These are phyloP conservation scores for Piromyces sp. DNA, from an alignment of 192 early-diverging fungal genomes.

Conservation along the genomic window DNA sequence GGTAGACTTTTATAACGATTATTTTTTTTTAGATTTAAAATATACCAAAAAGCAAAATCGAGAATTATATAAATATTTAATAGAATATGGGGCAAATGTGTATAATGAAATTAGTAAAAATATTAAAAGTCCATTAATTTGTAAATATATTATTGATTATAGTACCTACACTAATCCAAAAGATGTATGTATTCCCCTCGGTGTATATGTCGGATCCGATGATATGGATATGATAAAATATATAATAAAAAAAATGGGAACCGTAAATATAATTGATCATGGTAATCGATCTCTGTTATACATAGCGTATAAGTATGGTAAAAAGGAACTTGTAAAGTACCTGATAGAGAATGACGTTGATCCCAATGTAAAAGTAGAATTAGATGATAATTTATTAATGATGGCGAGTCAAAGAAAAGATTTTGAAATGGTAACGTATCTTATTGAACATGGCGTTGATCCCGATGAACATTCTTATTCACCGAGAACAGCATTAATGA, in stretches of 20 bases:
- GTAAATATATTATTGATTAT: neutral
- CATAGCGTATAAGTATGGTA: neutral
- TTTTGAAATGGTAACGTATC: neutral
- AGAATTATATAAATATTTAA: neutral
- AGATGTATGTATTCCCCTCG: neutral
- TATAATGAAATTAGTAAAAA: neutral
- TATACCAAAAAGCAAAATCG: neutral
- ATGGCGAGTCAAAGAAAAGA: too few species aligned
- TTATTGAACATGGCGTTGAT: neutral
- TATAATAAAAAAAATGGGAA: neutral
- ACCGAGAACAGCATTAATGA: neutral
- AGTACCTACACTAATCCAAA: neutral
- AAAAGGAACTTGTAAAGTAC: neutral
- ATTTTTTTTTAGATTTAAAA: neutral
- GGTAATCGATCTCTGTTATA: neutral
- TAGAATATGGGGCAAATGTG: neutral
- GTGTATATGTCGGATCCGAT: neutral
- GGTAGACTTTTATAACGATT: neutral
- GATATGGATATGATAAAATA: neutral
- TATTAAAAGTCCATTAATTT: neutral
- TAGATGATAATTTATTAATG: neutral
- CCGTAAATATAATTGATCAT: neutral
- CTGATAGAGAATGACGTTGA: neutral
- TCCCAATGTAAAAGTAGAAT: neutral
- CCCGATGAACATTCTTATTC: neutral